Evolutionary conservation across 2,329 filamentous ascomycete genomes (phyloP).

Genomic region (Colletotrichum trifolii): DNA sequence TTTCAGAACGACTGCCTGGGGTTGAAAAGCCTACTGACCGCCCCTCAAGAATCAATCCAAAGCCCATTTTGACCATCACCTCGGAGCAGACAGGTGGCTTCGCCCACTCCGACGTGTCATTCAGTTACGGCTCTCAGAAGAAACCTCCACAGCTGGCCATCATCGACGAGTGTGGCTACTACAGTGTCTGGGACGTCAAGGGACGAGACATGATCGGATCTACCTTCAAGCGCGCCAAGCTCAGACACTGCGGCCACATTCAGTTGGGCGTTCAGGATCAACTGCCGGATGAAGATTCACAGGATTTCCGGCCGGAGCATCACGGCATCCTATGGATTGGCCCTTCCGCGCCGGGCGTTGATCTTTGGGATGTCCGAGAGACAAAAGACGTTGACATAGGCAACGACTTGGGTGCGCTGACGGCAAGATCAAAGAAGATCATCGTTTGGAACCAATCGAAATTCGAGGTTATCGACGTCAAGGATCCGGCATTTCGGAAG

Average conservation of each 20-base stretch:
- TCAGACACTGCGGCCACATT: slow-evolving; percentile 57
- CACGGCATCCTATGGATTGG: slow-evolving; percentile 59
- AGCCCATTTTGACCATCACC: slow-evolving; percentile 64
- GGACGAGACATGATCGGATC: slow-evolving; percentile 49
- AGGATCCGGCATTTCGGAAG: slow-evolving; percentile 41
- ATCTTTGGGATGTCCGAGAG: slow-evolving; percentile 40
- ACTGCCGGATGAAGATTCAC: slow-evolving; percentile 43
- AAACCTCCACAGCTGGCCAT: slow-evolving; percentile 72
- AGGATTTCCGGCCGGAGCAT: slow-evolving; percentile 46
- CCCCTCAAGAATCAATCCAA: slow-evolving; percentile 65
- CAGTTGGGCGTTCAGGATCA: slow-evolving; percentile 49
- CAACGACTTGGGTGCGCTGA: slow-evolving; percentile 22
- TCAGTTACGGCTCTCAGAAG: slow-evolving; percentile 63
- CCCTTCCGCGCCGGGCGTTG: slow-evolving; percentile 37
- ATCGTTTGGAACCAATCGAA: slow-evolving; percentile 51
- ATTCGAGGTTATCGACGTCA: slow-evolving; percentile 51
- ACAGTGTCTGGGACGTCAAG: slow-evolving; percentile 74
- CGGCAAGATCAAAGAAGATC: slow-evolving; percentile 38
- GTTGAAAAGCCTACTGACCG: slow-evolving; percentile 40
- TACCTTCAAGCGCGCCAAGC: slow-evolving; percentile 46
- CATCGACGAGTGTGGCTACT: slow-evolving; percentile 72
- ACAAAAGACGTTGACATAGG: slow-evolving; percentile 26
- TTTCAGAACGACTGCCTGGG: slow-evolving; percentile 38
- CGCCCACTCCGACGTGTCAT: slow-evolving; percentile 71
- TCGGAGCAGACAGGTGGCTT: slow-evolving; percentile 63